phyloP scores from a whole-genome alignment of 345 rosid species.

The Anastatica hierochuntica region DNA sequence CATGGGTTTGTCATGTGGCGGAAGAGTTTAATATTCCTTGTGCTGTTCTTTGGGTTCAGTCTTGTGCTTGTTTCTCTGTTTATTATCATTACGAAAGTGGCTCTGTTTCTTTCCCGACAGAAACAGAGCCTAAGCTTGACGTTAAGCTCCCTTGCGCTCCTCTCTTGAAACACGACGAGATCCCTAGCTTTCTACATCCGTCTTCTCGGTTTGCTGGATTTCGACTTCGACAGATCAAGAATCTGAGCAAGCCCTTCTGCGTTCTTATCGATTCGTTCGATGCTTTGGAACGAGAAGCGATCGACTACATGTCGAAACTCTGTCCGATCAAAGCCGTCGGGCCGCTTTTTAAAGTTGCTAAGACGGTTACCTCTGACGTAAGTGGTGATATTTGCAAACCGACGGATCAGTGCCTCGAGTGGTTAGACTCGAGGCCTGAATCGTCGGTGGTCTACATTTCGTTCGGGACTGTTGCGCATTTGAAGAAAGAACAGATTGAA shows the following conservation, averaged over 20 bases:
- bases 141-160: slow-evolving; percentile 58
- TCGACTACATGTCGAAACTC: slow-evolving; percentile 48
- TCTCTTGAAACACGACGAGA: slow-evolving; percentile 48
- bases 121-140: slow-evolving; percentile 39
- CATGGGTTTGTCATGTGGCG: slow-evolving; percentile 72
- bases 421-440: slow-evolving; percentile 33
- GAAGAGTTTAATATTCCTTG: slow-evolving; percentile 45
- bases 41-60: slow-evolving; percentile 79
- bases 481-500: slow-evolving; percentile 21
- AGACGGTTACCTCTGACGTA: slow-evolving; percentile 20
- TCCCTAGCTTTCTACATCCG: slow-evolving; percentile 69
- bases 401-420: slow-evolving; percentile 40
- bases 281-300: slow-evolving; percentile 49
- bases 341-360: slow-evolving; percentile 49
- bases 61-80: slow-evolving; percentile 52
- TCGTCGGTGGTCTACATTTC: slow-evolving; percentile 41
- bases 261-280: slow-evolving; percentile 62
- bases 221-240: background rate
- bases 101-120: slow-evolving; percentile 39
- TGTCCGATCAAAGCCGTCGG: slow-evolving; percentile 60
- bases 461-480: slow-evolving; percentile 29
- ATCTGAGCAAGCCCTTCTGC: slow-evolving; percentile 36
- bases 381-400: slow-evolving; percentile 43
- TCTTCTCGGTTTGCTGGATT: slow-evolving; percentile 29
- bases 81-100: slow-evolving; percentile 49